Evolutionary conservation across 257 asterid genomes (phyloP).

Genomic region (Eucommia ulmoides): DNA sequence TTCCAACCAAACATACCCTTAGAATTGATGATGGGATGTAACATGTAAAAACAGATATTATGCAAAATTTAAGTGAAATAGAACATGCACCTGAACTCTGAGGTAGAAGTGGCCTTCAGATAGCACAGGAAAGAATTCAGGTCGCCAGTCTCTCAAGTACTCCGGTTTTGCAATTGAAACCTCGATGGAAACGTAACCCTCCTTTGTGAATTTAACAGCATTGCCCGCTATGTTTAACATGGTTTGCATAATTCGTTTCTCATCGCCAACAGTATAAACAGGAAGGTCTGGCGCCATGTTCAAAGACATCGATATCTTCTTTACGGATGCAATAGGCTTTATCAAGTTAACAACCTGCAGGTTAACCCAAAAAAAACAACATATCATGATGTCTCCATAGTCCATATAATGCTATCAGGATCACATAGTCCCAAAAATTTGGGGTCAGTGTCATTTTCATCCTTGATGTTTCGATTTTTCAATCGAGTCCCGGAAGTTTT

Average conservation of each 20-base stretch:
- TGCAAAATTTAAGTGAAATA: neutral
- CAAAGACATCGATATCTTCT: slow-evolving; percentile 40
- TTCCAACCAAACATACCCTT: neutral
- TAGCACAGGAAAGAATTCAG: slow-evolving; percentile 26
- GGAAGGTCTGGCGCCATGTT: slow-evolving; percentile 44
- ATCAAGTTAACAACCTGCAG: slow-evolving; percentile 48
- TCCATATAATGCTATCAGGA: too few species aligned
- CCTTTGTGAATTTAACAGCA: slow-evolving; percentile 65
- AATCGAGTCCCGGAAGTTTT: neutral
- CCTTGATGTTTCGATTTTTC: too few species aligned
- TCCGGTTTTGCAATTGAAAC: slow-evolving; percentile 51
- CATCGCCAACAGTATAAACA: slow-evolving; percentile 46
- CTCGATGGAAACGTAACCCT: slow-evolving; percentile 40
- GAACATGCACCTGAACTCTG: slow-evolving; percentile 40
- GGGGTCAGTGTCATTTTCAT: neutral
- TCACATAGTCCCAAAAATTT: neutral
- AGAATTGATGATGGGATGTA: neutral
- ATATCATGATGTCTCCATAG: too few species aligned
- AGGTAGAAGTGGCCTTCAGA: slow-evolving; percentile 43
- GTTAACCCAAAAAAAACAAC: too few species aligned
- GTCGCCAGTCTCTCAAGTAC: slow-evolving; percentile 31
- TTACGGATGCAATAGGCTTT: slow-evolving; percentile 60
- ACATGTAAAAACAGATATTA: neutral
- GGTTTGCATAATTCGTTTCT: slow-evolving; percentile 50
- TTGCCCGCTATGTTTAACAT: slow-evolving; percentile 44